Conservation (phyloP, 345 rosid species). For the Geranium rotundifolium region DNA sequence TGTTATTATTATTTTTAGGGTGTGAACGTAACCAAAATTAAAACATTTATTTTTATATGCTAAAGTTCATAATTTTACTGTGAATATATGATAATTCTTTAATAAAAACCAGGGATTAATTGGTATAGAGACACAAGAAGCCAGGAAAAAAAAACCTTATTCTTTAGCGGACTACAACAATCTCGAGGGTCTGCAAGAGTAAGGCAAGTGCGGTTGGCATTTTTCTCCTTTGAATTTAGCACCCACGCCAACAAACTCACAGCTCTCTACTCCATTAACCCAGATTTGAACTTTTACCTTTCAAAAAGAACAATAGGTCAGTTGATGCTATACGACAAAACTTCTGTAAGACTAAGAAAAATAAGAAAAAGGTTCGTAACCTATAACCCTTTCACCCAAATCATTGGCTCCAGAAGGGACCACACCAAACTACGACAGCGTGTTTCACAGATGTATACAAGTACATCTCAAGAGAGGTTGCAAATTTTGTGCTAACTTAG, state of each 20-base stretch:
- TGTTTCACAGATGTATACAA: neutral
- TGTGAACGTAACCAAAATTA: too few relatives aligned
- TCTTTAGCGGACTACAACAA: conserved; percentile 55
- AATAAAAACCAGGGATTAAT: too few relatives aligned
- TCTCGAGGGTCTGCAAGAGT: conserved; percentile 75
- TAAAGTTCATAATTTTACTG: too few relatives aligned
- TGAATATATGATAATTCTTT: too few relatives aligned
- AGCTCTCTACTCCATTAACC: conserved; percentile 62
- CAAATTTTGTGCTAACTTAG: neutral
- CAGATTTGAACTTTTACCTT: conserved; percentile 98
- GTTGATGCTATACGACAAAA: neutral
- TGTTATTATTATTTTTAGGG: too few relatives aligned
- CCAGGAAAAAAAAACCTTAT: conserved; percentile 42
- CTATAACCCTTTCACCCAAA: neutral
- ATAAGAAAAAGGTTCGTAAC: neutral
- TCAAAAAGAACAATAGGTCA: conserved; percentile 4
- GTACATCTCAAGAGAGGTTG: neutral
- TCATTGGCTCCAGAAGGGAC: neutral
- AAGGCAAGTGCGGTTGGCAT: conserved; percentile 64
- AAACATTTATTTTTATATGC: too few relatives aligned
- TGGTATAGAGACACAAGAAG: neutral
- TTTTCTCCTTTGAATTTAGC: conserved; percentile 95
- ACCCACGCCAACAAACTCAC: conserved; percentile 92
- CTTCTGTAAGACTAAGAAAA: neutral
- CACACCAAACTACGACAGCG: neutral